phyloP scores from a whole-genome alignment of 345 rosid species.

The Linum usitatissimum region DNA sequence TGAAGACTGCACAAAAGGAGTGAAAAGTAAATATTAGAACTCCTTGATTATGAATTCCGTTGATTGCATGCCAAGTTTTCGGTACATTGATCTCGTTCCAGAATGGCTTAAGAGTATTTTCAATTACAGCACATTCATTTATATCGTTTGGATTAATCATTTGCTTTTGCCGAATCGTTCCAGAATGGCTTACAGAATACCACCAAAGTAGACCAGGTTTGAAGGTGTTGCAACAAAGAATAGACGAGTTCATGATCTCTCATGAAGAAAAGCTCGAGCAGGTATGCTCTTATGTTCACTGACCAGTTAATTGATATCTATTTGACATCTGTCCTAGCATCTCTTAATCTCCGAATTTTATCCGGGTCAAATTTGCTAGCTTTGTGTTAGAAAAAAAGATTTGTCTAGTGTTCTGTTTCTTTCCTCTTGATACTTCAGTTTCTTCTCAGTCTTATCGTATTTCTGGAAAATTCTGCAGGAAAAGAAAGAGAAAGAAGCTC shows the following conservation, averaged over 20 bases:
- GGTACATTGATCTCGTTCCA: neutral
- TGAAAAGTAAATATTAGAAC: neutral
- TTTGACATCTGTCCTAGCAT: neutral
- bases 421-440: neutral
- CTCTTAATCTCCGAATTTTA: neutral
- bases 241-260: slow-evolving; percentile 63
- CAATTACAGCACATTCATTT: no score
- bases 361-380: no score
- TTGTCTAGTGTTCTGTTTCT: neutral
- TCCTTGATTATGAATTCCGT: neutral
- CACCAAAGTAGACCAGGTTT: slow-evolving; percentile 64
- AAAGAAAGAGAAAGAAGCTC: slow-evolving; percentile 69
- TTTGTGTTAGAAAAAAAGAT: no score
- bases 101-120: no score
- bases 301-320: neutral
- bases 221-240: slow-evolving; percentile 58
- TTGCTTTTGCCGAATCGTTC: slow-evolving; percentile 14
- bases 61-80: neutral
- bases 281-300: slow-evolving; percentile 27
- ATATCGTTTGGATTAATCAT: slow-evolving; percentile 6
- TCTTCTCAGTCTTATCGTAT: neutral
- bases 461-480: slow-evolving; percentile 32
- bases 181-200: slow-evolving; percentile 81
- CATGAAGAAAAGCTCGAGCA: slow-evolving; percentile 70
- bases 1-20: slow-evolving; percentile 3